A percentile compares a stretch with the other conserved stretches of the same genome.
These are phyloP conservation scores for Cyphellophora europaea DNA, from an alignment of 2,329 filamentous ascomycete genomes.

Conservation along the genomic window DNA sequence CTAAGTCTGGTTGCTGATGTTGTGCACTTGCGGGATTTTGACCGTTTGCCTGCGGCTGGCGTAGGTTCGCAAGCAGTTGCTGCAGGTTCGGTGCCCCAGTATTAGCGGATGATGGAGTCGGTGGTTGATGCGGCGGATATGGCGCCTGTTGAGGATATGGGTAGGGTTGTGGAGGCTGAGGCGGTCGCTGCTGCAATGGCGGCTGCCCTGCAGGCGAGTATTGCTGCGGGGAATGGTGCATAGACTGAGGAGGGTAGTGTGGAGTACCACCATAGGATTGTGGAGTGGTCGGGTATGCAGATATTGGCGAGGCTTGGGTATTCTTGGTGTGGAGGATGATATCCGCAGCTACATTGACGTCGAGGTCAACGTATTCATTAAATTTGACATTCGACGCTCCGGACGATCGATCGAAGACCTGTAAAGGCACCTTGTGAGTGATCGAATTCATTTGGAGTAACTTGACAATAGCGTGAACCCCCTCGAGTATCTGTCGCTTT, in stretches of 20 bases:
- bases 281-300: slow-evolving; percentile 25
- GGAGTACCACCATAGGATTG: slow-evolving; percentile 26
- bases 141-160: slow-evolving; percentile 25
- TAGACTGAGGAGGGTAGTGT: slow-evolving; percentile 25
- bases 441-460: slow-evolving; percentile 62
- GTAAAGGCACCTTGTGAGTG: slow-evolving; percentile 65
- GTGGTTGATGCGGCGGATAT: slow-evolving; percentile 20
- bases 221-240: background rate
- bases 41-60: slow-evolving; percentile 11
- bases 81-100: slow-evolving; percentile 15
- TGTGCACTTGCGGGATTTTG: slow-evolving; percentile 22
- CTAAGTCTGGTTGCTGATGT: slow-evolving; percentile 29
- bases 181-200: slow-evolving; percentile 20
- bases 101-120: slow-evolving; percentile 21
- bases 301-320: slow-evolving; percentile 25
- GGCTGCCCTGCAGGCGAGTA: background rate
- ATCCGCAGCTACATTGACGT: slow-evolving; percentile 68
- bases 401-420: slow-evolving; percentile 72
- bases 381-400: slow-evolving; percentile 70
- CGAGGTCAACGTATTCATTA: slow-evolving; percentile 78
- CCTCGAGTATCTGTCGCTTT: slow-evolving; percentile 75
- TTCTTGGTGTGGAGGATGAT: slow-evolving; percentile 66
- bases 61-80: slow-evolving; percentile 18
- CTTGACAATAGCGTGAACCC: slow-evolving; percentile 75
- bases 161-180: slow-evolving; percentile 22